Percentiles rank a stretch among this genome's conserved stretches.
These are phyloP conservation scores for Tulasnella sp. DNA, from an alignment of 768 basidiomycete species.

Conservation along the genomic window DNA sequence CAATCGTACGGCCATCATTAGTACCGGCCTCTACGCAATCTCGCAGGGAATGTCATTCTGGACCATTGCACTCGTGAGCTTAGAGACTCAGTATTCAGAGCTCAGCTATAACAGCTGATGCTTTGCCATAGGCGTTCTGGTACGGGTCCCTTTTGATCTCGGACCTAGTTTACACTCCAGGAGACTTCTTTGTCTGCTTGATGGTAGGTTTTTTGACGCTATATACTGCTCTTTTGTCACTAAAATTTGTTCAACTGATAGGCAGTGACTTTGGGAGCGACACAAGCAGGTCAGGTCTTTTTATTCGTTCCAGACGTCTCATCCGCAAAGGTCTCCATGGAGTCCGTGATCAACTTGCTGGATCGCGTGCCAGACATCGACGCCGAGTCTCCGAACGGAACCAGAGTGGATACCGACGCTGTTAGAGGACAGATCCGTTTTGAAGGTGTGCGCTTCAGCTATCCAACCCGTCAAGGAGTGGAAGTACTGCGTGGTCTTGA, in stretches of 20 bases:
- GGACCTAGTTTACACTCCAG: slow-evolving; percentile 38
- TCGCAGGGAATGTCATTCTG: slow-evolving; percentile 69
- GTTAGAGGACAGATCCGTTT: slow-evolving; percentile 27
- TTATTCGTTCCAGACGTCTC: slow-evolving; percentile 30
- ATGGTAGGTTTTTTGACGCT: slow-evolving; percentile 41
- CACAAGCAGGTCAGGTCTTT: slow-evolving; percentile 35
- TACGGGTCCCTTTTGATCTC: slow-evolving; percentile 58
- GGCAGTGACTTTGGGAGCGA: slow-evolving; percentile 66
- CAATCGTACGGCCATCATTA: slow-evolving; percentile 51
- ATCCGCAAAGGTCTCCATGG: slow-evolving; percentile 28
- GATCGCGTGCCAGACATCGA: slow-evolving; percentile 28
- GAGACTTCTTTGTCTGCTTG: slow-evolving; percentile 70
- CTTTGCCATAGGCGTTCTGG: slow-evolving; percentile 41
- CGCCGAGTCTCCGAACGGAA: slow-evolving; percentile 27
- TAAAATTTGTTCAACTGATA: slow-evolving; percentile 21
- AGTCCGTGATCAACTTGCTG: slow-evolving; percentile 26
- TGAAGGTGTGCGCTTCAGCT: slow-evolving; percentile 28
- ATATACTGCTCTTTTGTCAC: neutral
- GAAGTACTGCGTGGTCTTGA: slow-evolving; percentile 23
- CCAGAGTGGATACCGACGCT: slow-evolving; percentile 24
- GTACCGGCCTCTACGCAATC: slow-evolving; percentile 54
- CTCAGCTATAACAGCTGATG: neutral
- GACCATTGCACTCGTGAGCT: slow-evolving; percentile 58
- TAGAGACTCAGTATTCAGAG: neutral
- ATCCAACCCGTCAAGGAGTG: slow-evolving; percentile 27